Base-by-base conservation (phyloP, 176 grass and related monocot species). In the Guadua angustifolia region DNA sequence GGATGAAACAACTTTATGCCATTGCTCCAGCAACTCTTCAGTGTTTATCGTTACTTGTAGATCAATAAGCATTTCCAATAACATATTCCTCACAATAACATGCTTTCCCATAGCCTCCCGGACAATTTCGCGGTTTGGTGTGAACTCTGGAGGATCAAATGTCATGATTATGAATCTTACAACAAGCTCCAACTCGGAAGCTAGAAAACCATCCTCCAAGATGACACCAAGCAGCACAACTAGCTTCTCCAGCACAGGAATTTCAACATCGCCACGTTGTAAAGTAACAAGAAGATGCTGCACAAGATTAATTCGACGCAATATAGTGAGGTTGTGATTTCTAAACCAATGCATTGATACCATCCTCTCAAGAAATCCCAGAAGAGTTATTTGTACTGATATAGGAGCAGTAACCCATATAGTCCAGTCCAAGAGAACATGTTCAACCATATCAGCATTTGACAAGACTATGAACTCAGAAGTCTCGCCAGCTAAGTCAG, bases 381-480 rank as follows among this genome's bases (percentile, higher is more conserved):
- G 93, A 78, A 99, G 89, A 66, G 97, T 92, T 81, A 99, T 99
- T 86, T 99, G 97, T 73, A 99, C 87, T 59, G 93, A 92, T 86
- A 99, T 90, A 68, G 97, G 89, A 43, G 97, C 91, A 71, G 83
- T 83, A 79, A 99, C 97, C 97, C 97, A 99, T 71, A 99, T 86
- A 83, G 93, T 99, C 97, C 97, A 99, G 86, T 99, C 97, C 62
- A 99, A 88, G 63, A 99, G 90, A 72, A 96, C 93, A 76, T 99
- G 97, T 82, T 99, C 97, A 38, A 99, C 97, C 97, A 99, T 99
- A 87, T 99, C 93, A 53, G 97, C 89, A 90, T 99, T 99, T 83
- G 97, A 95, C 65, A 99, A 92, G 77, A 99, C 93, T 87, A 99
- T 88, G 80, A 92, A 99, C 60, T 92, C 92, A 74, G 97, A 89